These are phyloP conservation scores for Populus euphratica DNA, from an alignment of 345 rosid genomes.

Conservation along the genomic window DNA sequence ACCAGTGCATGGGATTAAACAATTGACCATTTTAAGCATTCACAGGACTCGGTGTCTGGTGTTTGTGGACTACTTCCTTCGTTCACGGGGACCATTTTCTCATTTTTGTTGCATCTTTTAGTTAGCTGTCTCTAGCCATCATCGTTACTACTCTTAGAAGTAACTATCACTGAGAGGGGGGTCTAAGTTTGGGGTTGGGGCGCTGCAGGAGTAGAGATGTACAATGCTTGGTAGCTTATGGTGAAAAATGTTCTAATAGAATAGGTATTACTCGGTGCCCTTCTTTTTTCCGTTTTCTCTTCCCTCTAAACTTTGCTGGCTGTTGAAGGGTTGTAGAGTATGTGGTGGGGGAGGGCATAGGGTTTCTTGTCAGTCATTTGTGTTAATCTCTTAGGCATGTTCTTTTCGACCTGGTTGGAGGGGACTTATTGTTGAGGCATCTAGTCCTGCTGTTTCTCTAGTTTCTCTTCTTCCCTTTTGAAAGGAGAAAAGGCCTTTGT, in stretches of 20 bases:
- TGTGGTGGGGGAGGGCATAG: conserved; percentile 29
- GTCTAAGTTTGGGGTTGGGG: conserved; percentile 25
- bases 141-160: conserved; percentile 24
- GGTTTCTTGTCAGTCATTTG: conserved; percentile 8
- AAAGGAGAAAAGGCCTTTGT: conserved; percentile 21
- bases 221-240: conserved; percentile 33
- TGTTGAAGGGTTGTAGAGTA: conserved; percentile 34
- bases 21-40: conserved; percentile 8
- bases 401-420: conserved; percentile 32
- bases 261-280: conserved; percentile 27
- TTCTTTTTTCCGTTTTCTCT: not conserved
- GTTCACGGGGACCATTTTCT: conserved; percentile 2
- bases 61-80: conserved; percentile 20
- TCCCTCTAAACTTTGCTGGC: conserved; percentile 17
- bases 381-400: conserved; percentile 28
- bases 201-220: conserved; percentile 27
- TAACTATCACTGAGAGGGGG: conserved; percentile 31
- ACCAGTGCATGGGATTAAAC: conserved; percentile 75
- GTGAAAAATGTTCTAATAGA: conserved; percentile 21
- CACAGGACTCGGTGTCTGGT: conserved; percentile 14
- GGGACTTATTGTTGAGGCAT: conserved; percentile 19
- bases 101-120: conserved; percentile 11
- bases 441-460: conserved; percentile 6
- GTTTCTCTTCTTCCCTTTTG: conserved; percentile 16
- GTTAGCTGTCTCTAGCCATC: conserved; percentile 19